These are phyloP conservation scores for Paecilomyces sp. DNA, from an alignment of 2,329 filamentous ascomycete species.

Conservation along the genomic window DNA sequence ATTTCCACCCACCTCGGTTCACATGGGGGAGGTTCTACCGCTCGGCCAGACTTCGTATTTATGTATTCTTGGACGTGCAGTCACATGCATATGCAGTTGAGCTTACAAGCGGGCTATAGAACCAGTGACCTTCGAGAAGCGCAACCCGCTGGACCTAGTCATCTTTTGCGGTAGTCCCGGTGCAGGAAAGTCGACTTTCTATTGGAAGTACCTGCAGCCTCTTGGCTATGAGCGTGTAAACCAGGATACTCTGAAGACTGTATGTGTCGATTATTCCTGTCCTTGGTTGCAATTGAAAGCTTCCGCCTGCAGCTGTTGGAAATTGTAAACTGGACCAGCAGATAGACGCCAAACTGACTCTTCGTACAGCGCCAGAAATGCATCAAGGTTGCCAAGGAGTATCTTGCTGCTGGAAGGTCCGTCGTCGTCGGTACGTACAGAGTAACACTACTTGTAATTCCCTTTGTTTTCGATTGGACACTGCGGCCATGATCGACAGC, in stretches of 20 bases:
- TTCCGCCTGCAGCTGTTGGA: neutral
- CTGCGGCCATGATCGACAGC: neutral
- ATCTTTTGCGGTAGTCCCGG: constrained; percentile 85
- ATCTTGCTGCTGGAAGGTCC: constrained; percentile 58
- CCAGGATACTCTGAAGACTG: constrained; percentile 77
- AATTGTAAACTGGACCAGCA: neutral
- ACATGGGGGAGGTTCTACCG: neutral
- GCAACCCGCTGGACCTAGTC: constrained; percentile 64
- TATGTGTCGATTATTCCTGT: constrained; percentile 17
- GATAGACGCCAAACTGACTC: neutral
- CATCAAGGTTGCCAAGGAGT: constrained; percentile 63
- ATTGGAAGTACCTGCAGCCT: constrained; percentile 68
- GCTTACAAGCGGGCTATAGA: constrained; percentile 7
- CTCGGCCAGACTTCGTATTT: neutral
- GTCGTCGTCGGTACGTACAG: constrained; percentile 64
- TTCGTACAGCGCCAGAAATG: constrained; percentile 50
- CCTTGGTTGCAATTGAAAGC: neutral
- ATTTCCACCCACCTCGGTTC: neutral
- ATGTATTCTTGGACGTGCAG: neutral
- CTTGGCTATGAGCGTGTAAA: constrained; percentile 80
- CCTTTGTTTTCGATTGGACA: neutral
- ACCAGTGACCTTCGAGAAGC: constrained; percentile 46
- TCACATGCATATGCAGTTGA: neutral
- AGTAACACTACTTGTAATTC: constrained; percentile 8
- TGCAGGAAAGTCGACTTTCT: constrained; percentile 88